These are phyloP conservation scores for Suhomyces guaymorum DNA, from an alignment of 1,139 yeast genomes.

Conservation along the genomic window DNA sequence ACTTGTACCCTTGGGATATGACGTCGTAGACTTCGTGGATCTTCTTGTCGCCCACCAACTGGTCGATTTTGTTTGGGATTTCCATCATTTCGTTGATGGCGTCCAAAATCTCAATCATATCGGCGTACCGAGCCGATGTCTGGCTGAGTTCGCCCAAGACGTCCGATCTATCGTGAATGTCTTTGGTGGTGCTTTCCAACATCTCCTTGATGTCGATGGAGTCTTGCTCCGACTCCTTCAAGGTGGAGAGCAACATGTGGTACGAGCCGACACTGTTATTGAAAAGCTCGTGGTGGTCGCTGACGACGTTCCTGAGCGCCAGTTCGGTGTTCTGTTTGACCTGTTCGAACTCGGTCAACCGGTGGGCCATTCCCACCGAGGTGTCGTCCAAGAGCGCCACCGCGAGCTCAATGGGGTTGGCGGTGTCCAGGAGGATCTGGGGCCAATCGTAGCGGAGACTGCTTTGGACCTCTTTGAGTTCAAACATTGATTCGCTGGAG, in stretches of 20 bases:
- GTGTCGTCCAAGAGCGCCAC: constrained; percentile 78
- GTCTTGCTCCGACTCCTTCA: constrained; percentile 58
- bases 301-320: constrained; percentile 69
- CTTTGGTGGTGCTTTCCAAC: constrained; percentile 50
- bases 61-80: constrained; percentile 66
- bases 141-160: constrained; percentile 64
- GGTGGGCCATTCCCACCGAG: constrained; percentile 84
- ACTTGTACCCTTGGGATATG: constrained; percentile 54
- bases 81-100: constrained; percentile 64
- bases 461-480: constrained; percentile 40
- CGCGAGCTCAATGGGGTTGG: constrained; percentile 85
- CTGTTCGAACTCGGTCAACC: constrained; percentile 57
- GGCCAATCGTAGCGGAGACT: constrained; percentile 50
- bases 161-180: constrained; percentile 56
- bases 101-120: constrained; percentile 69
- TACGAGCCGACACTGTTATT: constrained; percentile 56
- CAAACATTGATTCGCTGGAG: constrained; percentile 35
- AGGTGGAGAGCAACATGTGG: constrained; percentile 47
- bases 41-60: constrained; percentile 62
- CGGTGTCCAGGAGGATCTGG: constrained; percentile 30
- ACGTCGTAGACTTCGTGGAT: constrained; percentile 69
- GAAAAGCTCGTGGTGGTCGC: constrained; percentile 81
- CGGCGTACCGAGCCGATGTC: constrained; percentile 61
- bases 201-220: constrained; percentile 38
- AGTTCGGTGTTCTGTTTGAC: constrained; percentile 55